A percentile compares a stretch with the other conserved stretches of the same genome.
phyloP scores from a whole-genome alignment of 176 grass and related monocot species.

The sorghum (Sorghum bicolor) region DNA sequence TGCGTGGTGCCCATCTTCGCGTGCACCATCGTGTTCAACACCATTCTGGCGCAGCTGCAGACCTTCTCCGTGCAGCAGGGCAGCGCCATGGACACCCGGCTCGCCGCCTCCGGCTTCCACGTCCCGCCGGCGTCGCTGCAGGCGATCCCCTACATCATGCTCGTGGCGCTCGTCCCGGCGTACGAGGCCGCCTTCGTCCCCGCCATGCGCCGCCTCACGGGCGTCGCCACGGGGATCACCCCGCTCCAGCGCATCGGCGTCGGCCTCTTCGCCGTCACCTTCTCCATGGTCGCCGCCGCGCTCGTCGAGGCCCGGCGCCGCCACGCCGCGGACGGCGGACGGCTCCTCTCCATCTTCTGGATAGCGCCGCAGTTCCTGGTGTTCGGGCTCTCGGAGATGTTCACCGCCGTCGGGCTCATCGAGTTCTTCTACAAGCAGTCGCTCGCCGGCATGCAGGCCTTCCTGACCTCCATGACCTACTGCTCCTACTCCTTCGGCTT shows the following conservation, averaged over 20 bases:
- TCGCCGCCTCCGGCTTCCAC: constrained; percentile 39
- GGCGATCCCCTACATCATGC: constrained; percentile 68
- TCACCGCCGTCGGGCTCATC: constrained; percentile 87
- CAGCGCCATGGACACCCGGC: constrained; percentile 55
- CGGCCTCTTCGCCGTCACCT: constrained; percentile 73
- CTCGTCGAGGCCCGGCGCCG: constrained; percentile 50
- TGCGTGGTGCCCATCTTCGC: constrained; percentile 81
- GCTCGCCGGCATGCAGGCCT: constrained; percentile 75
- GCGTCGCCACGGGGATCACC: constrained; percentile 54
- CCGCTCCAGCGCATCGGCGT: constrained; percentile 83
- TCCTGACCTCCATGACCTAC: constrained; percentile 90
- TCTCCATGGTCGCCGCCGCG: constrained; percentile 83
- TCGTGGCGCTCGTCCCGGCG: constrained; percentile 56
- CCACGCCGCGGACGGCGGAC: neutral
- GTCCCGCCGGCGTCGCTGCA: constrained; percentile 77
- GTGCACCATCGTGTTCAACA: constrained; percentile 93
- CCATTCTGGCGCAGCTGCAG: constrained; percentile 78
- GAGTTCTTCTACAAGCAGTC: constrained; percentile 98
- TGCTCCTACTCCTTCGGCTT: constrained; percentile 97
- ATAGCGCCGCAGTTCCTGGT: constrained; percentile 83
- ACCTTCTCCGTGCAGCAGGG: constrained; percentile 93
- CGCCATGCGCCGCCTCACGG: constrained; percentile 55
- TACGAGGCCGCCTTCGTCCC: constrained; percentile 73
- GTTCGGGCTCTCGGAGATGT: constrained; percentile 92
- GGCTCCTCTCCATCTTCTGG: constrained; percentile 62